Percentiles rank a stretch among this genome's conserved stretches.
These are phyloP conservation scores for Ceratobasidium sp. DNA, from an alignment of 1,284 basidiomycete genomes.

Conservation along the genomic window DNA sequence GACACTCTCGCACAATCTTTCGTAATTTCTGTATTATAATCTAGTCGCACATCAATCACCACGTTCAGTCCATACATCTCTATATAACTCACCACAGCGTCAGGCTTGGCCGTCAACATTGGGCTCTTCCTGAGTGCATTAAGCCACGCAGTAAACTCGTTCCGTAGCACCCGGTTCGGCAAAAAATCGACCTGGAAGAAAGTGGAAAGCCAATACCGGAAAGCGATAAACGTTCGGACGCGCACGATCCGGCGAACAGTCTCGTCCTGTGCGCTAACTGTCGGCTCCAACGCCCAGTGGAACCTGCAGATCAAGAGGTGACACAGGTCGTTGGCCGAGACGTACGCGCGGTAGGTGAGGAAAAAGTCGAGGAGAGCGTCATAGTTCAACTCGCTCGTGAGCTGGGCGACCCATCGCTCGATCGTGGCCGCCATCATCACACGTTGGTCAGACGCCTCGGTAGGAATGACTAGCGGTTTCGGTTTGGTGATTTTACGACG, in stretches of 20 bases:
- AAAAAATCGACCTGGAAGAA: constrained; percentile 90
- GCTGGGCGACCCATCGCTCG: constrained; percentile 89
- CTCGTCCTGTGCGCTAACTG: constrained; percentile 67
- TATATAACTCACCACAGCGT: constrained; percentile 73
- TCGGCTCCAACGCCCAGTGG: constrained; percentile 82
- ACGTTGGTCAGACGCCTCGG: constrained; percentile 56
- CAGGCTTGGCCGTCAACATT: constrained; percentile 71
- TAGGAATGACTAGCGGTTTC: neutral
- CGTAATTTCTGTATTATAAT: constrained; percentile 82
- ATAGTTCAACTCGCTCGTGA: constrained; percentile 85
- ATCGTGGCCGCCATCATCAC: constrained; percentile 86
- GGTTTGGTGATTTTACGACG: constrained; percentile 52
- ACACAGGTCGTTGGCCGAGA: constrained; percentile 79
- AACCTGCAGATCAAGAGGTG: constrained; percentile 85
- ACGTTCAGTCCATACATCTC: neutral
- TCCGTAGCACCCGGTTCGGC: constrained; percentile 79
- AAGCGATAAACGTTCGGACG: constrained; percentile 86
- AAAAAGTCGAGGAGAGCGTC: constrained; percentile 88
- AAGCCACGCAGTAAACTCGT: constrained; percentile 79
- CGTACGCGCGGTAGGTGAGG: constrained; percentile 86
- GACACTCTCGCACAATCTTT: constrained; percentile 83
- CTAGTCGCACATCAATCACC: constrained; percentile 56
- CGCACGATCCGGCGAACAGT: constrained; percentile 79
- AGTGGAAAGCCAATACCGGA: constrained; percentile 87
- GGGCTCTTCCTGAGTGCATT: constrained; percentile 80